A percentile compares a stretch with the other conserved stretches of the same genome.
Conservation (phyloP, 2,329 filamentous ascomycete species). For the Capronia americana region DNA sequence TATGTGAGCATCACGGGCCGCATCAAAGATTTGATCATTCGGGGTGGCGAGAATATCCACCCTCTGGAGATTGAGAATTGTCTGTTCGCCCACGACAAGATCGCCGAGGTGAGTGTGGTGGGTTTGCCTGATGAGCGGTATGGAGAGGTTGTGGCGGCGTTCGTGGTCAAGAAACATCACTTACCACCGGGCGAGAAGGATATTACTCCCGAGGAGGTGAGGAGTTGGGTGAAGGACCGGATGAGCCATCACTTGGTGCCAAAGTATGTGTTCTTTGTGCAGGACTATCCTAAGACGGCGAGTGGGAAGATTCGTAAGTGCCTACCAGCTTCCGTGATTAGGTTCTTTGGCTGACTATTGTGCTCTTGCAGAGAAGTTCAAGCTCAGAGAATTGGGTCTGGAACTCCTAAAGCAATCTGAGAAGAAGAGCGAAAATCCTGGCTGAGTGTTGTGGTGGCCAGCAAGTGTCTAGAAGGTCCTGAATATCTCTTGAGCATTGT, state of each 20-base stretch:
- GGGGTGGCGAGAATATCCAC: constrained; percentile 94
- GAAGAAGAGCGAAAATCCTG: not conserved
- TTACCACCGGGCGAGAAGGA: constrained; percentile 54
- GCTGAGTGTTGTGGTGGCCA: not conserved
- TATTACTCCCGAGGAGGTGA: constrained; percentile 66
- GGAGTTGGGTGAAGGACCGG: constrained; percentile 72
- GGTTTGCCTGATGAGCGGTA: constrained; percentile 82
- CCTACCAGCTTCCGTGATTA: not conserved
- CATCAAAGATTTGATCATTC: constrained; percentile 88
- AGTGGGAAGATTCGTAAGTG: constrained; percentile 94
- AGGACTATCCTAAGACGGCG: constrained; percentile 89
- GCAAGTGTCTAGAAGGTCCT: not conserved
- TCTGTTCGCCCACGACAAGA: constrained; percentile 72
- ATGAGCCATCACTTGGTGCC: constrained; percentile 80
- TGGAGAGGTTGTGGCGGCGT: constrained; percentile 86
- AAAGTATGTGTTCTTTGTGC: constrained; percentile 85
- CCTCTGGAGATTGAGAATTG: constrained; percentile 92
- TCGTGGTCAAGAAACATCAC: constrained; percentile 65
- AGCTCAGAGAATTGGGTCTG: constrained; percentile 71
- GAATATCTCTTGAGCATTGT: not conserved
- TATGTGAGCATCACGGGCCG: constrained; percentile 76
- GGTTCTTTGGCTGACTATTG: not conserved
- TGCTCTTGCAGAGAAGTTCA: constrained; percentile 58
- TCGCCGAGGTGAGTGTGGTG: constrained; percentile 81
- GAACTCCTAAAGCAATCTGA: constrained; percentile 48